Evolutionary conservation across 2,329 filamentous ascomycete genomes (phyloP), one percentile per base, ranked within the genome.

Genomic region (Cladosporium oxysporum): DNA sequence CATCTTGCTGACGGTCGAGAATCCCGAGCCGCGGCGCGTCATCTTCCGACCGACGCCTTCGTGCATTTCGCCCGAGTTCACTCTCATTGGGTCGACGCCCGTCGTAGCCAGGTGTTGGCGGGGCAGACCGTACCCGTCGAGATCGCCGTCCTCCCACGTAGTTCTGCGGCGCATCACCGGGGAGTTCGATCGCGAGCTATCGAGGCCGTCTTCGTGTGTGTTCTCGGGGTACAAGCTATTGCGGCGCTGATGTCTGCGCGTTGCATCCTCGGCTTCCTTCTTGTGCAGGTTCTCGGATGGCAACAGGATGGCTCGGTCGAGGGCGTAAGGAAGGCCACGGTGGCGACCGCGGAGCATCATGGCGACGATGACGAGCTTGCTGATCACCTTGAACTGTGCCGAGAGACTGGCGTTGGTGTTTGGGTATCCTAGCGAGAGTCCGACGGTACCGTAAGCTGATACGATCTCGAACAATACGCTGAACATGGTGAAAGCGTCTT

Each of bases 391-490:
- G 77, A 99, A 97, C 71, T 97, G 87, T 0, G 86, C 90, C 35
- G 88, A 93, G 70, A 99, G 92, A 0, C 91, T 93, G 0, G 92
- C 85, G 77, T 97, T 91, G 76, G 88, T 83, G 23, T 80, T 82
- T 0, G 90, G 84, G 68, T 94, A 97, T 6, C 95, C 95, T 18
- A 99, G 84, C 59, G 90, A 94, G 66, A 99, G 81, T 0, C 95
- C 95, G 29, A 99, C 95, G 0, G 95, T 99, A 69, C 95, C 96
- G 74, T 97, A 97, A 1, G 93, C 93, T 65, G 91, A 94, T 67
- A 97, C 88, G 57, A 96, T 88, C 76, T 97, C 93, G 73, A 97
- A 97, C 3, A 97, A 83, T 8, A 87, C 77, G 55, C 77, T 77
- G 73, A 84, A 84, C 66, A 83, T 79, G 7, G 79, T 82, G 74